Evolutionary conservation across 2,329 filamentous ascomycete species (phyloP).

Genomic region (Fusarium tanahbumbuense): DNA sequence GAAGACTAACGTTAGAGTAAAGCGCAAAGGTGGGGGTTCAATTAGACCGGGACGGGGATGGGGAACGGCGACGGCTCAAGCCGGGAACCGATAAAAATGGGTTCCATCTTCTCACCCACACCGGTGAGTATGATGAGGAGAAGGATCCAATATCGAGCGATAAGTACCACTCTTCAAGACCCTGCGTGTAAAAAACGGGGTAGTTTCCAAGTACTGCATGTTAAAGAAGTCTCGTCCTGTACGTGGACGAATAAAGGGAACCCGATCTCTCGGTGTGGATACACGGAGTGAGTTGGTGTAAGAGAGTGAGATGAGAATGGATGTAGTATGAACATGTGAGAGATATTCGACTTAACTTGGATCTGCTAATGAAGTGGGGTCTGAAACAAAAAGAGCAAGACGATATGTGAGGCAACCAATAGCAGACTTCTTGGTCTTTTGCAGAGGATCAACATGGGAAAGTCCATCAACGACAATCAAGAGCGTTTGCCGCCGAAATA

Average conservation of each 20-base stretch:
- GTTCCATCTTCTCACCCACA: constrained; percentile 38
- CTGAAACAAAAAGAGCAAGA: constrained; percentile 17
- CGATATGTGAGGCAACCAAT: constrained; percentile 30
- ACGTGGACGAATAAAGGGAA: constrained; percentile 41
- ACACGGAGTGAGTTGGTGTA: constrained; percentile 33
- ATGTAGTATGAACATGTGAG: constrained; percentile 24
- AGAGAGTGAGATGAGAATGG: constrained; percentile 25
- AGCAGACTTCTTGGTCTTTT: neutral
- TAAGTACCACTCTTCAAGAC: constrained; percentile 25
- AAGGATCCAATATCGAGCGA: constrained; percentile 12
- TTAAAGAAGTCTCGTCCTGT: constrained; percentile 26
- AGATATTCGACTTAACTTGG: constrained; percentile 13
- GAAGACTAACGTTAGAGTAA: neutral
- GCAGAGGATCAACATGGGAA: constrained; percentile 15
- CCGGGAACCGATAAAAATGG: constrained; percentile 28
- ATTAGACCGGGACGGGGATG: constrained; percentile 1
- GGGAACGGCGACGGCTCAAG: constrained; percentile 18
- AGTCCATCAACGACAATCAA: constrained; percentile 13
- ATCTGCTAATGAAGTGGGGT: constrained; percentile 31
- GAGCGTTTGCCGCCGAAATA: constrained; percentile 17
- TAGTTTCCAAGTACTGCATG: constrained; percentile 25
- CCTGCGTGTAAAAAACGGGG: constrained; percentile 18
- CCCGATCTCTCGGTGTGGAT: constrained; percentile 24
- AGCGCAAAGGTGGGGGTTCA: constrained; percentile 35
- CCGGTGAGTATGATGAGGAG: constrained; percentile 39